These are phyloP conservation scores for Fusarium xylarioides DNA, from an alignment of 2,329 filamentous ascomycete species.

Conservation along the genomic window DNA sequence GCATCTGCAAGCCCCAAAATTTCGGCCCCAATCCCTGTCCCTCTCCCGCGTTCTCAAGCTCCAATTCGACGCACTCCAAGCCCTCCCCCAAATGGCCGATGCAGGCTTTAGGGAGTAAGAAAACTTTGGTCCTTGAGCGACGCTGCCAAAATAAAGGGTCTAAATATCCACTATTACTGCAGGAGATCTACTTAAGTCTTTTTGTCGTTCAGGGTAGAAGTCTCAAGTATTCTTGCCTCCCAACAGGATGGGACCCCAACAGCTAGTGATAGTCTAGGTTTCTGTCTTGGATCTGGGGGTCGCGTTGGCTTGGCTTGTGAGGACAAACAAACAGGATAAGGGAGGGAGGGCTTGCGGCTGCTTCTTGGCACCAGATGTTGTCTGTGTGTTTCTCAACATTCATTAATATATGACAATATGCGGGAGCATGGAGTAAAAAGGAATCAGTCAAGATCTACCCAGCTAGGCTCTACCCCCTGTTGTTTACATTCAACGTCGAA, in stretches of 20 bases:
- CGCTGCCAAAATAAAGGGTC: not conserved
- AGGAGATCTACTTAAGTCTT: not conserved
- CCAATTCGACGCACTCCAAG: conserved; percentile 30
- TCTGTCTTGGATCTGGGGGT: conserved; percentile 21
- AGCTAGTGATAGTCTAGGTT: conserved; percentile 7
- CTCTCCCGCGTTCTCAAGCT: conserved; percentile 12
- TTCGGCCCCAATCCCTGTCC: conserved; percentile 25
- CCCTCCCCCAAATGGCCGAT: conserved; percentile 29
- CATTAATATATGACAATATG: not conserved
- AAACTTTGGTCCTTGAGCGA: not conserved
- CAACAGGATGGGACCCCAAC: conserved; percentile 24
- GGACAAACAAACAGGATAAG: not conserved
- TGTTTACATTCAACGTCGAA: not conserved
- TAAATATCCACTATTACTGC: not conserved
- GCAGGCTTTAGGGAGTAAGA: not conserved
- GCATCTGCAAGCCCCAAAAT: conserved; percentile 33
- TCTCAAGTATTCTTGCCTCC: not conserved
- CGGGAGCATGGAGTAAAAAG: not conserved
- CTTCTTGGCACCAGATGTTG: conserved; percentile 14
- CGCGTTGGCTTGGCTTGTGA: conserved; percentile 9
- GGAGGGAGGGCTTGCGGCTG: conserved; percentile 20
- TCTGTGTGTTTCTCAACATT: conserved; percentile 1
- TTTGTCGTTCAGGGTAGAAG: not conserved
- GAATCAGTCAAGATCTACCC: conserved; percentile 6
- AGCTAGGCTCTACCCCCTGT: not conserved